Base-by-base conservation (phyloP, 2,329 filamentous ascomycete genomes). In the Macrophomina tecta region DNA sequence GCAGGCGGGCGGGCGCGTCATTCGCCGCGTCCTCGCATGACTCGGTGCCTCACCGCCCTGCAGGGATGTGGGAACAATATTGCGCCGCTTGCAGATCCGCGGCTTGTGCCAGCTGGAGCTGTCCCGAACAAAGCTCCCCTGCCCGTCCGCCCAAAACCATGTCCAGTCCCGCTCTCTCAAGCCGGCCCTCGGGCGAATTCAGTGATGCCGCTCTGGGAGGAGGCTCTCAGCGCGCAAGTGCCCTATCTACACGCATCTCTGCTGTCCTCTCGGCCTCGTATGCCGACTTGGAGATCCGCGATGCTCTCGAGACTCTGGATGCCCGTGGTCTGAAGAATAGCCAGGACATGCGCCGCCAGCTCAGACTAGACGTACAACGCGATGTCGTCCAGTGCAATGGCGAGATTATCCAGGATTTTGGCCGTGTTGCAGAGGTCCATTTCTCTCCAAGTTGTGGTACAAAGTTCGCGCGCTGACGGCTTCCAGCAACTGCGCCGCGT, bases 301-400 rank as follows among this genome's bases (percentile, higher is more conserved):
- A 97, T 82, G 90, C 93, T 14, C 82, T 99, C 36, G 83, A 87
- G 63, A 87, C 95, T 0, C 82, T 98, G 23, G 94, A 97, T 78
- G 82, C 87, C 60, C 86, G 91, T 42, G 85, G 85, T 0, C 78
- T 93, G 14, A 82, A 85, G 65, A 97, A 97, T 75, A 92, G 88
- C 12, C 85, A 91, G 9, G 91, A 94, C 70, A 90, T 89, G 2
- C 87, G 95, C 62, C 88, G 94, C 5, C 90, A 92, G 67, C 81
- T 98, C 16, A 89, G 94, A 16, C 80, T 97, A 1, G 89, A 96
- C 75, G 85, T 97, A 1, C 93, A 98, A 76, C 94, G 91, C 77
- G 94, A 98, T 75, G 91, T 97, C 45, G 94, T 98, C 66, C 88
- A 94, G 70, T 93, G 91, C 79, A 97, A 98, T 87, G 93, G 91